Evolutionary conservation across 495 filamentous ascomycete species (phyloP), one percentile per base, ranked within the genome.

Genomic region (Cladorrhinum samala): DNA sequence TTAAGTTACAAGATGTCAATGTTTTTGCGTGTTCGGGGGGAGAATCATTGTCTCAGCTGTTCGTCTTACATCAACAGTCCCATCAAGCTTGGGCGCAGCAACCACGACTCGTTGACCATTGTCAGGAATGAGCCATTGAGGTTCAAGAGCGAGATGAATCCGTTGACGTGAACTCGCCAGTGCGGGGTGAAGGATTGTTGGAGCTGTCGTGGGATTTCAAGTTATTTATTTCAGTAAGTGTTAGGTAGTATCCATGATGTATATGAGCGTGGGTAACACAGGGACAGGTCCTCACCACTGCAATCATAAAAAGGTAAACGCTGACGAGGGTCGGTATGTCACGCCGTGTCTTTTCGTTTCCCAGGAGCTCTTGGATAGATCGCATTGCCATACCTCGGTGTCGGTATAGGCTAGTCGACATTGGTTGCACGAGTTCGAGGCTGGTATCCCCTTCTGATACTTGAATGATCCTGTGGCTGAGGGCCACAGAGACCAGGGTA

Each of bases 91-190:
- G 55, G 55, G 19, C 56, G 21, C 55, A 69, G 50, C 9, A 40
- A 8, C 13, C 51, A 50, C 1, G 39, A 18, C 1, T 30, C 9
- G 3, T 37, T 43, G 17, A 54, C 9, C 2, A 56, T 11, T 13
- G 37, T 23, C n/a, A 33, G 5, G 24, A 68, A 49, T 0, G 62
- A 54, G 5, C 68, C 68, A n/a, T 56, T 57, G 3, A 62, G 48
- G 11, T 42, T 38, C 17, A 71, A 59, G 1, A 72, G 21, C 43
- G 54, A 60, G 13, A 65, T 51, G 25, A 66, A 49, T n/a, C 58
- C 65, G 3, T 68, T 65, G n/a, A 65, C 18, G 43, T 72, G 69
- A 23, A 54, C 61, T 24, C 65, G 63, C 65, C 65, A 72, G 42
- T 56, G 49, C 2, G 62, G 63, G 3, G 58, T 64, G 17, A 53